Conservation (phyloP, 2,329 filamentous ascomycete genomes). For the Trichoderma sp. region DNA sequence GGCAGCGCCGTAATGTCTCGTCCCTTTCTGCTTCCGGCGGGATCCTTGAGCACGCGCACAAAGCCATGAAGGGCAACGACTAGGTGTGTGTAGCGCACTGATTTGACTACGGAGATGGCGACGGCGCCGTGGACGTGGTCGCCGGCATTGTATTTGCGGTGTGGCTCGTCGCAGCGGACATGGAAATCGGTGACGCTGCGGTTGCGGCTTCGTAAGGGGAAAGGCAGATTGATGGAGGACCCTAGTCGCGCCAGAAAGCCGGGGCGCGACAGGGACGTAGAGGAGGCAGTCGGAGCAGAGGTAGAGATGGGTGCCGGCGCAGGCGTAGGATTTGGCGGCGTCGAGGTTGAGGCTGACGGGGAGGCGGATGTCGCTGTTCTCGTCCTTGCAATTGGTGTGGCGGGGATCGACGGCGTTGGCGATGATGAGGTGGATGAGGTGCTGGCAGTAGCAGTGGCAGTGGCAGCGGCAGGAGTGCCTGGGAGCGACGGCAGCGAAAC, state of each 20-base stretch:
- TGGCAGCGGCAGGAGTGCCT: not conserved
- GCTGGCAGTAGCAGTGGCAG: too few relatives aligned
- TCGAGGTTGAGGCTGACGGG: not conserved
- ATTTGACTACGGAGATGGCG: conserved; percentile 72
- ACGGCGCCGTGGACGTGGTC: conserved; percentile 76
- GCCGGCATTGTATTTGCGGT: conserved; percentile 75
- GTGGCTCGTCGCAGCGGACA: conserved; percentile 75
- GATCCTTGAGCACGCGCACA: conserved; percentile 77
- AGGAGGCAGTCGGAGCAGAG: conserved; percentile 35
- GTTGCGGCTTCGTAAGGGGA: conserved; percentile 55
- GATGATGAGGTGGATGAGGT: conserved; percentile 9
- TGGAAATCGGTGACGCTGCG: conserved; percentile 78
- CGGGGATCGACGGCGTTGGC: conserved; percentile 28
- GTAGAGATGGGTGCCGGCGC: not conserved
- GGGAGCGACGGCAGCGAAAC: conserved; percentile 34
- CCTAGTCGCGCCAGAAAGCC: conserved; percentile 57
- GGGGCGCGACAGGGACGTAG: conserved; percentile 41
- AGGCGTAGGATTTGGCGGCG: not conserved
- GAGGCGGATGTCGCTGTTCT: conserved; percentile 1
- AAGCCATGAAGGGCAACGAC: conserved; percentile 78
- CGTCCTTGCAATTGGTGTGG: conserved; percentile 14
- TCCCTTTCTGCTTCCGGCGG: conserved; percentile 59
- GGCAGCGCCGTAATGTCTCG: conserved; percentile 50
- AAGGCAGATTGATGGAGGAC: conserved; percentile 48
- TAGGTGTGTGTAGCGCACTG: conserved; percentile 77